Percentiles rank a stretch among this genome's conserved stretches.
Evolutionary conservation across 1,284 basidiomycete species (phyloP).

Genomic region (Malassezia japonica): DNA sequence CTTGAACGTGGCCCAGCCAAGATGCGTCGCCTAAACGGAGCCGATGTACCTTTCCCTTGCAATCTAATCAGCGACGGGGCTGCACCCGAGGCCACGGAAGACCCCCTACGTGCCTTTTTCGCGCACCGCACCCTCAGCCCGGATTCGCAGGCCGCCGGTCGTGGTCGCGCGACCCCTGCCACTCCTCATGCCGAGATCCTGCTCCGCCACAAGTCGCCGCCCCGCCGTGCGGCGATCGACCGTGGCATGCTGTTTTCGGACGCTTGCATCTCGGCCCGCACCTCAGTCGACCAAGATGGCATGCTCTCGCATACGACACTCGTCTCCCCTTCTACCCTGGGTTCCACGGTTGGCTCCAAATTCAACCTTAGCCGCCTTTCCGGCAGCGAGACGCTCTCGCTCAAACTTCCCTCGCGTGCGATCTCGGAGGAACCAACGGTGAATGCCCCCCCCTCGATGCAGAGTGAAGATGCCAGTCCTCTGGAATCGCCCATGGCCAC

Average conservation of each 20-base stretch:
- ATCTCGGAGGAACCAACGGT: no score
- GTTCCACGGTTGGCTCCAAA: conserved; percentile 2
- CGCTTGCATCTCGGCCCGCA: conserved; percentile 30
- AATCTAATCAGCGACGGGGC: conserved; percentile 16
- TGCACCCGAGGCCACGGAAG: not conserved
- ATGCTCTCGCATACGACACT: not conserved
- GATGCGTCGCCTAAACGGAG: conserved; percentile 19
- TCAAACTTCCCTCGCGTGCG: conserved; percentile 4
- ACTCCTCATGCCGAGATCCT: conserved; percentile 21
- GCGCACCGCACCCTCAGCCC: not conserved
- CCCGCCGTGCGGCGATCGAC: conserved; percentile 33
- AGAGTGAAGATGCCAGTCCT: not conserved
- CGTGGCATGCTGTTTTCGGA: conserved; percentile 44
- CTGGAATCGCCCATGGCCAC: not conserved
- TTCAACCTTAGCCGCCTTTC: conserved; percentile 7
- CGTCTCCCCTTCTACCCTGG: not conserved
- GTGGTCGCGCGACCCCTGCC: not conserved
- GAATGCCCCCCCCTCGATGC: not conserved
- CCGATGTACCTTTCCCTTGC: conserved; percentile 29
- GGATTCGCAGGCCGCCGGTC: not conserved
- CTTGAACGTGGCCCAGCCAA: conserved; percentile 22
- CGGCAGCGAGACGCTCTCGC: conserved; percentile 12
- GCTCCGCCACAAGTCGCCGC: conserved; percentile 34
- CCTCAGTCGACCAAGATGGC: conserved; percentile 19
- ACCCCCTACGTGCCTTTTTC: not conserved